These are phyloP conservation scores for Erysimum cheiranthoides DNA, from an alignment of 345 rosid species.

Conservation along the genomic window DNA sequence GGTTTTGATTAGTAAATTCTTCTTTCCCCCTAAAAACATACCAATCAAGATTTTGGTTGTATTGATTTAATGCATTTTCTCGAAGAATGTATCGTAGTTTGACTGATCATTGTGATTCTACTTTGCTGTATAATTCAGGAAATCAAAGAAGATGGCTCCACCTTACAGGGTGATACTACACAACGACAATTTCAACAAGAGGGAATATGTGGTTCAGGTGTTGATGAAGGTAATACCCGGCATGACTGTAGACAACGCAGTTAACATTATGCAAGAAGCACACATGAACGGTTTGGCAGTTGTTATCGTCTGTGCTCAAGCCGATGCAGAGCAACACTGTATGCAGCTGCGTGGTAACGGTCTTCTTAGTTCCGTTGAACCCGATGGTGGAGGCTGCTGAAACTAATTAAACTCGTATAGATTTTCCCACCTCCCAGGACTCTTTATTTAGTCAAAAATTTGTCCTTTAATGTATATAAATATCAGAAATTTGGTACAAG, in stretches of 20 bases:
- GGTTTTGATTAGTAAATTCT: not conserved
- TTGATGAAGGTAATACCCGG: slow-evolving; percentile 94
- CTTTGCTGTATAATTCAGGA: slow-evolving; percentile 52
- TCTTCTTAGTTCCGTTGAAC: slow-evolving; percentile 90
- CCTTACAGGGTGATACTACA: slow-evolving; percentile 87
- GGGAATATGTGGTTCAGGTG: slow-evolving; percentile 94
- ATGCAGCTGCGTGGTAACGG: slow-evolving; percentile 95
- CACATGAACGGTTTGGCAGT: slow-evolving; percentile 86
- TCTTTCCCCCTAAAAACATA: not conserved
- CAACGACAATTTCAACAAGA: slow-evolving; percentile 88
- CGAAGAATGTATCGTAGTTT: not conserved
- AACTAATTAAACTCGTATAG: slow-evolving; percentile 30
- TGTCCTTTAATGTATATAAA: slow-evolving; percentile 38
- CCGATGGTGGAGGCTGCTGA: slow-evolving; percentile 91
- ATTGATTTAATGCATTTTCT: not conserved
- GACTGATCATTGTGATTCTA: not conserved
- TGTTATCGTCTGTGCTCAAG: slow-evolving; percentile 91
- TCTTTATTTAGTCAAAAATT: slow-evolving; percentile 24
- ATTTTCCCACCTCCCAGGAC: slow-evolving; percentile 14
- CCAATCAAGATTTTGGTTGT: not conserved
- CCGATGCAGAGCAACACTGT: slow-evolving; percentile 95
- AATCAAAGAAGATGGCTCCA: slow-evolving; percentile 77
- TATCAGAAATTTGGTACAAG: slow-evolving; percentile 38
- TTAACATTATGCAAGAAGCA: slow-evolving; percentile 98
- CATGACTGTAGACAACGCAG: slow-evolving; percentile 94